Evolutionary conservation across 2,329 filamentous ascomycete species (phyloP).

Genomic region (Clarireedia monteithiana): DNA sequence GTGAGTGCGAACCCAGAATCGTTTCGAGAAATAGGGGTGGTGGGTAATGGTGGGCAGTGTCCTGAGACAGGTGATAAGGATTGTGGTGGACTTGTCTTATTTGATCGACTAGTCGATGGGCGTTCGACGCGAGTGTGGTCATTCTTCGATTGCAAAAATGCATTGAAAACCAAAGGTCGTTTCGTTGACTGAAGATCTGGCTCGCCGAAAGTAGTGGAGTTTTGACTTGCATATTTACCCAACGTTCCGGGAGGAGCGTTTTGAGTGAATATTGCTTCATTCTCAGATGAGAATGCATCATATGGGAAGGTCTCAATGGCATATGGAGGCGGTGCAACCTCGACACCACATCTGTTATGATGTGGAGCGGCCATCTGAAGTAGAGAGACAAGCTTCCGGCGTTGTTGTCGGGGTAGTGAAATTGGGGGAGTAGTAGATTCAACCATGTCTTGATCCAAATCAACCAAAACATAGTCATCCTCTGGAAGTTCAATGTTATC

Average conservation of each 20-base stretch:
- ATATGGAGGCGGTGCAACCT: constrained; percentile 83
- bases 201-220: constrained; percentile 79
- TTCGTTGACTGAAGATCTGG: constrained; percentile 36
- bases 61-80: constrained; percentile 70
- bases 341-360: constrained; percentile 77
- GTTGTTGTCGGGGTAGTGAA: constrained; percentile 76
- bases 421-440: constrained; percentile 75
- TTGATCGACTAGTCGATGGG: constrained; percentile 66
- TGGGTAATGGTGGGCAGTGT: constrained; percentile 67
- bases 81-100: constrained; percentile 52
- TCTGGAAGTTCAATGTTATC: constrained; percentile 80
- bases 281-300: constrained; percentile 84
- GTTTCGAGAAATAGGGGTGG: constrained; percentile 75
- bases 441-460: constrained; percentile 85
- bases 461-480: constrained; percentile 91
- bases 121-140: constrained; percentile 63
- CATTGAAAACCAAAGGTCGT: constrained; percentile 75
- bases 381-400: constrained; percentile 80
- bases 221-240: constrained; percentile 80
- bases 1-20: constrained; percentile 88
- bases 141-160: constrained; percentile 70
- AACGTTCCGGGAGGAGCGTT: constrained; percentile 64
- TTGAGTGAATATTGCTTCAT: constrained; percentile 68
- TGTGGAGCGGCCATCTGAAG: constrained; percentile 87
- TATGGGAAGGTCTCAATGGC: constrained; percentile 88